phyloP scores from a whole-genome alignment of 225 moss, liverwort and hornwort species.

The Asterella californica region DNA sequence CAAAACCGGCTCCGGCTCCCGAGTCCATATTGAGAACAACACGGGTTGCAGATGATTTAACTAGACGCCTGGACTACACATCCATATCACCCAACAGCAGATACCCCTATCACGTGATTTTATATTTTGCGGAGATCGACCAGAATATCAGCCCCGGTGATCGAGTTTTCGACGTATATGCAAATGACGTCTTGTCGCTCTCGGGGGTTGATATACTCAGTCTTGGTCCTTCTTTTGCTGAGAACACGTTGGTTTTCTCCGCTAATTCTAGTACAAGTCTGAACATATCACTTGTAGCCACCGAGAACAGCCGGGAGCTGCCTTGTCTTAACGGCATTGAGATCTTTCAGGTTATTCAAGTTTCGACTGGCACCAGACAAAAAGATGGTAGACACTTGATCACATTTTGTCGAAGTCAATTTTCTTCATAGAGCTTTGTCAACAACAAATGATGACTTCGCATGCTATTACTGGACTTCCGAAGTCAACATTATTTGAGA shows the following conservation, averaged over 20 bases:
- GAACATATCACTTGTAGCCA: slow-evolving; percentile 10
- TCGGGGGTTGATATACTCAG: neutral
- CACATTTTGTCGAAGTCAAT: no score
- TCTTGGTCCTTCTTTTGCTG: neutral
- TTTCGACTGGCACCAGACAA: neutral
- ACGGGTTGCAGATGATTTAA: neutral
- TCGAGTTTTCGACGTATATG: neutral
- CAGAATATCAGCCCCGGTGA: neutral
- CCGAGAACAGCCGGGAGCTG: neutral
- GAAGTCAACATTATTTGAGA: no score
- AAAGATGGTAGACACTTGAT: neutral
- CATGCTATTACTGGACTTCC: no score
- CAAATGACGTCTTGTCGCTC: neutral
- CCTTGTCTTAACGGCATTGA: slow-evolving; percentile 19
- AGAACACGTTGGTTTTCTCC: neutral
- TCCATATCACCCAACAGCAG: neutral
- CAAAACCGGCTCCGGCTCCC: neutral
- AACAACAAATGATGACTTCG: no score
- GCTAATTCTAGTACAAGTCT: neutral
- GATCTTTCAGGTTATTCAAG: slow-evolving; percentile 13
- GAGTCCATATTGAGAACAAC: neutral
- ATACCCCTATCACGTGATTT: neutral
- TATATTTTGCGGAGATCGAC: neutral
- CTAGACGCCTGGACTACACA: slow-evolving; percentile 5
- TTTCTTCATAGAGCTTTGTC: no score